Conservation (phyloP, 805 yeast genomes). For the Wickerhamiella azymoides region DNA sequence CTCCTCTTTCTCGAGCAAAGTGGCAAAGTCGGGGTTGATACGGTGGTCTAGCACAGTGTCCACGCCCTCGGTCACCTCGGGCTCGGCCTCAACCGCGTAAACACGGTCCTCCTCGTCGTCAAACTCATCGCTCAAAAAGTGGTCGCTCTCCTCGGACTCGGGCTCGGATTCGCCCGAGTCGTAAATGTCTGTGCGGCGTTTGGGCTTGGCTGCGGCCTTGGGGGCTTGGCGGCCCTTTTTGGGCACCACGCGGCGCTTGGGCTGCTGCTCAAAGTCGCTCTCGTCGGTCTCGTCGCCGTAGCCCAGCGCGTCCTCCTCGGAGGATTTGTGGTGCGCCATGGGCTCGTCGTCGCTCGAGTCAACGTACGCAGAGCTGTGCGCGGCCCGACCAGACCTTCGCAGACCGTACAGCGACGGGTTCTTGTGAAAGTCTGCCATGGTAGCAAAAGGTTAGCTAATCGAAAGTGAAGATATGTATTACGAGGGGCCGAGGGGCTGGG, state of each 20-base stretch:
- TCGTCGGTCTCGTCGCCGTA: slow-evolving; percentile 9
- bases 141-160: slow-evolving; percentile 14
- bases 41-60: slow-evolving; percentile 46
- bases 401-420: slow-evolving; percentile 30
- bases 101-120: slow-evolving; percentile 36
- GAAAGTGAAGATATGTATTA: not conserved
- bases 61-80: slow-evolving; percentile 28
- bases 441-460: not conserved
- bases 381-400: slow-evolving; percentile 24
- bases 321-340: not conserved
- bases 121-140: slow-evolving; percentile 18
- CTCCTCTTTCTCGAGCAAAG: slow-evolving; percentile 23
- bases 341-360: slow-evolving; percentile 11
- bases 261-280: slow-evolving; percentile 6
- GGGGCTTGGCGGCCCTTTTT: not conserved
- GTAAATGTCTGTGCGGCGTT: slow-evolving; percentile 59
- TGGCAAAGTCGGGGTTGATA: slow-evolving; percentile 26
- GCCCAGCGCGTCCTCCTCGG: slow-evolving; percentile 10
- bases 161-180: slow-evolving; percentile 27
- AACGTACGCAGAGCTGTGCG: slow-evolving; percentile 17
- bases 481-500: no score
- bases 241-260: slow-evolving; percentile 7
- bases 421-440: slow-evolving; percentile 5
- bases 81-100: slow-evolving; percentile 26
- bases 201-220: slow-evolving; percentile 47